Evolutionary conservation across 768 basidiomycete species (phyloP), one percentile per base, ranked within the genome.

Genomic region (Thelephora ganbajun): DNA sequence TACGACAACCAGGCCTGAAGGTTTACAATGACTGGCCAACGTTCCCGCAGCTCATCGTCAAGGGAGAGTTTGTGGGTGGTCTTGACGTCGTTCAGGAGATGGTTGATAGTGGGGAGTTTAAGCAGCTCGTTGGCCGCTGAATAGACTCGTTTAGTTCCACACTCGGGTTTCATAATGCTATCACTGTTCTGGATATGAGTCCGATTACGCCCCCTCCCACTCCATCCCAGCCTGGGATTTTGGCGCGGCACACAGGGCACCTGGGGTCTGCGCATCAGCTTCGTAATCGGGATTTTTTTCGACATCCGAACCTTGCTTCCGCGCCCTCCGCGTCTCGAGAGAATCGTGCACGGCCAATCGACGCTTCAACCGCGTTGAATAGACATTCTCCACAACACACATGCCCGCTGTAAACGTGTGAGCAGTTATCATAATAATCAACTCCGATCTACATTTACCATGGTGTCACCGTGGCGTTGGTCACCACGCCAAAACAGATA

Each of bases 61-160:
- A 87, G 2, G 93, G 96, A 18, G 90, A 97, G 61, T 72, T 99
- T 14, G 80, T 96, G 13, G 94, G 94, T n/a, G 94, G 94, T 3
- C 65, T 98, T 45, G 94, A 99, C 60, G 81, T 98, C 45, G 76
- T 93, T 19, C 76, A 79, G 61, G 94, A 97, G 66, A 85, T 93
- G 85, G 76, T 74, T 12, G 76, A 82, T 30, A 80, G 59, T 50
- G 89, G 83, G 18, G 92, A 96, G 64, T 74, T 93, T 49, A 61
- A 69, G 46, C 77, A 84, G 44, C 26, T 69, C 20, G 43, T 59
- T 11, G 53, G 19, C 36, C 7, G 12, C 39, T 41, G 16, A 14
- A 14, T 22, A 22, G 12, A 9, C 2, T 22, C 22, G 7, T 41
- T 9, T 39, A 41, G 39, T 4, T 41, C 9, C 14, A 41, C 16